A percentile compares a stretch with the other conserved stretches of the same genome.
These are phyloP conservation scores for Lichtheimia hyalospora DNA, from an alignment of 371 early-diverging fungal genomes.

Conservation along the genomic window DNA sequence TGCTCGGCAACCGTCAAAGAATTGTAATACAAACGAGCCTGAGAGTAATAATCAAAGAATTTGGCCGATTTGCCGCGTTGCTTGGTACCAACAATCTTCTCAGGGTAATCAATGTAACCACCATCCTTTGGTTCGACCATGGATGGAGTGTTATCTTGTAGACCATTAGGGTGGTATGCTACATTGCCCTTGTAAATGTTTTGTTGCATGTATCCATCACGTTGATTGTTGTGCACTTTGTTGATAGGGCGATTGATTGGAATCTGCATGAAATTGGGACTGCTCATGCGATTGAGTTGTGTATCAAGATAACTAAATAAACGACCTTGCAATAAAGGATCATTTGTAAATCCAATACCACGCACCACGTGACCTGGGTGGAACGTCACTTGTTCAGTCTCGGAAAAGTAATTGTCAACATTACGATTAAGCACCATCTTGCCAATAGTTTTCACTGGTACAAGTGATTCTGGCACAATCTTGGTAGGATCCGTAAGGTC, in stretches of 20 bases:
- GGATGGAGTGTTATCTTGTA: conserved; percentile 32
- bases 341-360: conserved; percentile 53
- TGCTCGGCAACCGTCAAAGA: conserved; percentile 38
- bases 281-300: conserved; percentile 47
- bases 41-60: conserved; percentile 44
- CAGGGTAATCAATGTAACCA: conserved; percentile 40
- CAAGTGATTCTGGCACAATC: conserved; percentile 46
- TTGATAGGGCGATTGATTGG: conserved; percentile 55
- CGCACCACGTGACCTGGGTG: conserved; percentile 38
- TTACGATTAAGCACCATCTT: conserved; percentile 54
- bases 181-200: conserved; percentile 29
- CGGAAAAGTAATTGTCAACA: conserved; percentile 56
- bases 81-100: conserved; percentile 20
- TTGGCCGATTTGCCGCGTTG: conserved; percentile 25
- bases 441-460: conserved; percentile 48
- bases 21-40: conserved; percentile 48
- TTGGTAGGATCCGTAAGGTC: conserved; percentile 60
- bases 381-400: conserved; percentile 58
- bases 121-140: conserved; percentile 20
- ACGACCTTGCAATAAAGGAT: conserved; percentile 56
- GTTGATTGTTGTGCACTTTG: conserved; percentile 50
- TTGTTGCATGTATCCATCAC: conserved; percentile 47
- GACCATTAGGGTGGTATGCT: conserved; percentile 29
- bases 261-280: conserved; percentile 48
- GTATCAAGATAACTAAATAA: conserved; percentile 55